Evolutionary conservation across 371 early-diverging fungal genomes (phyloP), one percentile per base, ranked within the genome.

Genomic region (Mortierella polycephala): DNA sequence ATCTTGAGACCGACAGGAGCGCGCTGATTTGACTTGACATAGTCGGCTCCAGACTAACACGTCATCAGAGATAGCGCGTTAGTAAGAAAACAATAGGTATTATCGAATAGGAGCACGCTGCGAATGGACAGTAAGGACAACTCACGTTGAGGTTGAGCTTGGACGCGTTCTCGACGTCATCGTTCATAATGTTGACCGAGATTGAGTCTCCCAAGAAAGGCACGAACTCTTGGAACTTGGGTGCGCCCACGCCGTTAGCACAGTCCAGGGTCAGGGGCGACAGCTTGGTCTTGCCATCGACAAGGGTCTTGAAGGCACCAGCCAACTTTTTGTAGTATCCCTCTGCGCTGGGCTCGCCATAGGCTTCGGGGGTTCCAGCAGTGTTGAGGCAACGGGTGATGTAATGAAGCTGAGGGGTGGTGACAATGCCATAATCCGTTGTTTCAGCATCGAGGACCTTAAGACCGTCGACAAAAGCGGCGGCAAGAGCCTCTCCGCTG

Each of bases 371-470:
- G 0, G 95, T 91, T 64, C 86, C 88, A 23, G 82, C 84, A 12
- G 98, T 95, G 79, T 94, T 93, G 71, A 96, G 83, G 83, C 96
- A 95, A 54, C 98, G 92, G 55, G 95, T 95, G 64, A 97, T 85
- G 69, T 96, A 99, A 81, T 99, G 99, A 70, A 99, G 90, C 84
- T 98, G 97, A 58, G 99, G 99, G 5, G 99, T 99, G 46, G 98
- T 98, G 64, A 93, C 85, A 42, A 98, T 83, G n/a, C 98, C 99
- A 77, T 88, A 94, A 81, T 98, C 95, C 6, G 82, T 87, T 44
- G 88, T 75, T 18, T 83, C 69, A 40, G 93, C 94, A 47, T 88
- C 90, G 57, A 96, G 67, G 9, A 89, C 93, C 21, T 86, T 74
- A 56, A 98, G 86, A 20, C 97, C 98, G 63, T 92, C 91, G 70